Evolutionary conservation across 2,329 filamentous ascomycete species (phyloP).

Genomic region (Scedosporium boydii): DNA sequence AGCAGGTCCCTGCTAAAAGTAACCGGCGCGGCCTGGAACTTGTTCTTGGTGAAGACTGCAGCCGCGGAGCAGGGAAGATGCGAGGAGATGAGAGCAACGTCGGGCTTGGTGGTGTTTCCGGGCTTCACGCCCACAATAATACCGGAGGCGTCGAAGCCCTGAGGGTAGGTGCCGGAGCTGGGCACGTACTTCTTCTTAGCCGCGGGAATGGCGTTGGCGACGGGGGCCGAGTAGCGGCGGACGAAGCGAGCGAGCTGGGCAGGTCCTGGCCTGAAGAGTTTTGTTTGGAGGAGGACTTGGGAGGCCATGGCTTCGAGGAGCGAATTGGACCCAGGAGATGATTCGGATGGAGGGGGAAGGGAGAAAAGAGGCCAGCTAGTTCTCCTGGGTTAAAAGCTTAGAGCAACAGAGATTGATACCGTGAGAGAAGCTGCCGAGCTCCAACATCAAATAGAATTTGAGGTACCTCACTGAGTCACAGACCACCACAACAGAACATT

Average conservation of each 20-base stretch:
- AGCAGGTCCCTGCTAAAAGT: conserved; percentile 71
- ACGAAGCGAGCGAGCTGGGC: conserved; percentile 4
- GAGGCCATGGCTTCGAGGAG: background rate
- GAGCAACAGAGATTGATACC: too few species aligned
- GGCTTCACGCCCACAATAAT: conserved; percentile 91
- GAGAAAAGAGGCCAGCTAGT: background rate
- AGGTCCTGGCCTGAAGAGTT: background rate
- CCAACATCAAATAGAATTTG: too few species aligned
- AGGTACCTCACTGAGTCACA: too few species aligned
- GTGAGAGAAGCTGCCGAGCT: too few species aligned
- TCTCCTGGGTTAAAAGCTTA: background rate
- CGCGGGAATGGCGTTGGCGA: conserved; percentile 44
- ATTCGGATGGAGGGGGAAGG: background rate
- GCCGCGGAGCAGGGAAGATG: conserved; percentile 78
- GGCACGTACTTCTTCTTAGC: conserved; percentile 90
- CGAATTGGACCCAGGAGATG: background rate
- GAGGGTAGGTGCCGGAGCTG: conserved; percentile 73
- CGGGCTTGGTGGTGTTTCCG: conserved; percentile 81
- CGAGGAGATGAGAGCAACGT: conserved; percentile 81
- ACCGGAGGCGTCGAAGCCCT: conserved; percentile 79
- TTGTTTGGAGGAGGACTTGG: background rate
- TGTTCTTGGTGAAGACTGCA: conserved; percentile 95
- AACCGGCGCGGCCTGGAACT: conserved; percentile 94
- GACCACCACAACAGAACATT: too few species aligned
- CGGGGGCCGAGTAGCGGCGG: conserved; percentile 10